These are phyloP conservation scores for Dioszegia hungarica DNA, from an alignment of 768 basidiomycete genomes.

Conservation along the genomic window DNA sequence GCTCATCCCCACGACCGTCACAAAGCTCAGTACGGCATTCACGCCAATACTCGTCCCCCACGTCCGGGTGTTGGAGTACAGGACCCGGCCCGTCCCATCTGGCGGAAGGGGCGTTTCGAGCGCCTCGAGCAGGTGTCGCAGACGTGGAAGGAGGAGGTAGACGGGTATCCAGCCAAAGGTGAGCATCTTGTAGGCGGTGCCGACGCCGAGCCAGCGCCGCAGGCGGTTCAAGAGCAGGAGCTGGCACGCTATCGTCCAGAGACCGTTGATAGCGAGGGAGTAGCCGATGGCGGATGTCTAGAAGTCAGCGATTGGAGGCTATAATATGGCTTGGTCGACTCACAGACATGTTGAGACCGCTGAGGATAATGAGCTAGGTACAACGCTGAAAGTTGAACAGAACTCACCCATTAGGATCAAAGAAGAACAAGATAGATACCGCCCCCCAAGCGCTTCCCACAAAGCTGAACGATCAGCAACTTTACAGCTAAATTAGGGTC, in stretches of 20 bases:
- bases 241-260: slow-evolving; percentile 44
- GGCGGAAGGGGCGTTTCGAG: slow-evolving; percentile 30
- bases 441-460: slow-evolving; percentile 42
- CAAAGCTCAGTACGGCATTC: slow-evolving; percentile 33
- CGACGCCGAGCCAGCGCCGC: slow-evolving; percentile 32
- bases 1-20: slow-evolving; percentile 36
- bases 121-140: slow-evolving; percentile 30
- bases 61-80: slow-evolving; percentile 18
- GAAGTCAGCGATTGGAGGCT: background rate
- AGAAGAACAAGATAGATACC: slow-evolving; percentile 45
- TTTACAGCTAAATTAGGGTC: background rate
- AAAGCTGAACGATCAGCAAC: slow-evolving; percentile 28
- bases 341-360: slow-evolving; percentile 44
- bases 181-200: slow-evolving; percentile 36
- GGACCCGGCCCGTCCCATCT: slow-evolving; percentile 11
- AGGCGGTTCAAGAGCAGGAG: slow-evolving; percentile 38
- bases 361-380: slow-evolving; percentile 12
- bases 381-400: background rate
- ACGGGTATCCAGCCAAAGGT: slow-evolving; percentile 42
- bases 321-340: background rate
- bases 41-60: slow-evolving; percentile 36
- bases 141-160: slow-evolving; percentile 34
- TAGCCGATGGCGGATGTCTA: slow-evolving; percentile 39
- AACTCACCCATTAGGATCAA: slow-evolving; percentile 42
- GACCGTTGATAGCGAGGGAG: slow-evolving; percentile 41